Conservation (phyloP, 805 yeast species). For the Saturnispora mendoncae region DNA sequence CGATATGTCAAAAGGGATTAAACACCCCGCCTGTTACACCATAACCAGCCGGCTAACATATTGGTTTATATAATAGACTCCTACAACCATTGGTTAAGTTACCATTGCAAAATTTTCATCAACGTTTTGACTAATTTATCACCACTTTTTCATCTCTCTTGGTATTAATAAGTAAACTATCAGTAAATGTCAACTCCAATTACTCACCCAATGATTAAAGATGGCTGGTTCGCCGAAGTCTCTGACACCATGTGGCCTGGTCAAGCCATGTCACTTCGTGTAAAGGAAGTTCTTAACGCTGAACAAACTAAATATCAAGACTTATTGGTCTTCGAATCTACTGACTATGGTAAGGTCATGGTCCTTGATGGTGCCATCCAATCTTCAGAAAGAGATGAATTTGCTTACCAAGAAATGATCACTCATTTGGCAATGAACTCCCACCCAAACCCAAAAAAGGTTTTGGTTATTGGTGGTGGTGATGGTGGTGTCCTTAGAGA, state of each 20-base stretch:
- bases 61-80: no score
- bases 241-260: slow-evolving; percentile 99
- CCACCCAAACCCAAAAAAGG: slow-evolving; percentile 82
- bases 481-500: slow-evolving; percentile 94
- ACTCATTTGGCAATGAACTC: slow-evolving; percentile 87
- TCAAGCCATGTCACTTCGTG: slow-evolving; percentile 88
- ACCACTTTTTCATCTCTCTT: no score
- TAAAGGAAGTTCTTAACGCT: slow-evolving; percentile 75
- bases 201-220: slow-evolving; percentile 51
- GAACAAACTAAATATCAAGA: slow-evolving; percentile 90
- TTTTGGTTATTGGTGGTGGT: slow-evolving; percentile 90
- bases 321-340: slow-evolving; percentile 83
- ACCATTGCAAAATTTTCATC: no score
- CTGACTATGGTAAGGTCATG: slow-evolving; percentile 90
- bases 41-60: no score
- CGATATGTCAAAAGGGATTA: background rate
- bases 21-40: background rate
- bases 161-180: no score
- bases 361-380: slow-evolving; percentile 94
- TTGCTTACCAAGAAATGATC: slow-evolving; percentile 97
- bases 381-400: slow-evolving; percentile 95
- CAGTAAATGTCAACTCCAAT: no score
- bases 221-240: slow-evolving; percentile 96
- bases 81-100: no score
- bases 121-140: no score